Evolutionary conservation across 2,329 filamentous ascomycete genomes (phyloP).

Genomic region (Aureobasidium melanogenum): DNA sequence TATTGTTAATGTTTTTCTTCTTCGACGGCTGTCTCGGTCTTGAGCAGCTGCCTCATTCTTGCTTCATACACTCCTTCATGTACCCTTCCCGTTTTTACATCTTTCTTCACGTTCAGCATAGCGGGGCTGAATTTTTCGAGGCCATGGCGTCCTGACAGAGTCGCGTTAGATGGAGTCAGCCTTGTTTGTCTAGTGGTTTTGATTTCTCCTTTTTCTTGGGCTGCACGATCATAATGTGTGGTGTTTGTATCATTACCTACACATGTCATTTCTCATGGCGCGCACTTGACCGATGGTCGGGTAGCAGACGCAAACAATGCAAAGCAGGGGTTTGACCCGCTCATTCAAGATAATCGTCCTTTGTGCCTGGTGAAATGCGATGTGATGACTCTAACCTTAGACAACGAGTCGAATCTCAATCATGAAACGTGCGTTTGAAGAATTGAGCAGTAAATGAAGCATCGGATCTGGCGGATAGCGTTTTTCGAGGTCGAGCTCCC

Average conservation of each 20-base stretch:
- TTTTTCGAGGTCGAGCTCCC: background rate
- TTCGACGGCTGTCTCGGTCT: background rate
- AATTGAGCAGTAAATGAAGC: background rate
- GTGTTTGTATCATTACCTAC: slow-evolving; percentile 13
- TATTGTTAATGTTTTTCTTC: slow-evolving; percentile 12
- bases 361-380: background rate
- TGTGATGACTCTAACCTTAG: background rate
- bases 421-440: background rate
- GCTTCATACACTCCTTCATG: slow-evolving; percentile 3
- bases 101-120: background rate
- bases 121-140: slow-evolving; percentile 9
- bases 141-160: background rate
- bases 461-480: background rate
- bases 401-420: background rate
- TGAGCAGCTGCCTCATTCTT: background rate
- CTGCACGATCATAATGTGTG: slow-evolving; percentile 8
- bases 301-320: slow-evolving; percentile 7
- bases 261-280: slow-evolving; percentile 9
- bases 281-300: slow-evolving; percentile 5
- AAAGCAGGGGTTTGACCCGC: background rate
- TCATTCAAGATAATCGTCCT: background rate
- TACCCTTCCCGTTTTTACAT: background rate
- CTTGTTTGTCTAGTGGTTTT: background rate
- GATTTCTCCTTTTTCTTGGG: background rate
- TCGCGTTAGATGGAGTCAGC: background rate